Base-by-base conservation (phyloP, 108 stramenopile species). In the Thalassiosira profunda region DNA sequence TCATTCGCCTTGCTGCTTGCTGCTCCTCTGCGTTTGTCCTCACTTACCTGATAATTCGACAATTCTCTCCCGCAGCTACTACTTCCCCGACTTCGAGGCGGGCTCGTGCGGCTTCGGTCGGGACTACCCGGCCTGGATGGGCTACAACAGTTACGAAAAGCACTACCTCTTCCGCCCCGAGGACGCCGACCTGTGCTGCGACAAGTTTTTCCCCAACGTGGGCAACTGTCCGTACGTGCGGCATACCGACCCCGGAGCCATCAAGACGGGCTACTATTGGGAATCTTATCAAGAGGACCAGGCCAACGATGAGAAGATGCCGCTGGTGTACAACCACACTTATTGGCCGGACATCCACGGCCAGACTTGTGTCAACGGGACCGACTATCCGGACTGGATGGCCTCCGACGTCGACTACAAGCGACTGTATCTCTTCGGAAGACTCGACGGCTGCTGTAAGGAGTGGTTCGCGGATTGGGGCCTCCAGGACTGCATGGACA, bases 311-410 rank as follows among this genome's bases (percentile, higher is more conserved):
- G 42, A 43, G 20, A 40, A 24, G 5, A 14, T 55, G 31, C 42
- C 62, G 4, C 37, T 41, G 29, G 42, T 26, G 42, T 61, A 63
- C 42, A 63, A 72, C n/a, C 54, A 63, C 15, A 63, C 71, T 9
- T 72, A 40, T 21, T 72, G 63, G 38, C 71, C 71, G 0, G 38
- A 60, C 45, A 30, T 71, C 43, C 3, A 29, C 5, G 45, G 55
- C 2, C 34, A 37, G 24, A 63, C 61, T 17, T 63, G 61, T 36
- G 40, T 56, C 20, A 54, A 56, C 36, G 71, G 62, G 3, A 63
- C 58, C 5, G 70, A 71, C 38, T 72, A 72, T 44, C 71, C 71
- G 20, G 6, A 18, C 12, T 72, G 71, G 71, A 72, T 72, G 71
- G 60, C 43, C 9, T n/a, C 41, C 0, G 49, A 52, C 38, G 43